These are phyloP conservation scores for Fraxinus latifolia DNA, from an alignment of 305 asterid species.

Conservation along the genomic window DNA sequence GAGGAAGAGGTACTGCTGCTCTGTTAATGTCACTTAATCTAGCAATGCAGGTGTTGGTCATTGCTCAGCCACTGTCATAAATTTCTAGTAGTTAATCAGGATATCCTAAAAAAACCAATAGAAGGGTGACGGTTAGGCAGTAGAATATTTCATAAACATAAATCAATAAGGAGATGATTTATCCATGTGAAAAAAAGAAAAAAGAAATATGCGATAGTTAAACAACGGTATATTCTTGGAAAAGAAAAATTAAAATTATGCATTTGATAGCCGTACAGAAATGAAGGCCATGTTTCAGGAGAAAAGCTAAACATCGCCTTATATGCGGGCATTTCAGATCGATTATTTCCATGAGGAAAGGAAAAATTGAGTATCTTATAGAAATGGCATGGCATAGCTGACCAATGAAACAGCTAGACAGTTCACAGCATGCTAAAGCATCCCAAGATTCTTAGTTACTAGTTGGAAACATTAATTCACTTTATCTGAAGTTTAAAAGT, in stretches of 20 bases:
- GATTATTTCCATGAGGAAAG: neutral
- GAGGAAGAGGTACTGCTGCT: slow-evolving; percentile 47
- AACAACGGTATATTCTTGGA: neutral
- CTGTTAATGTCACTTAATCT: slow-evolving; percentile 51
- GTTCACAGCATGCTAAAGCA: neutral
- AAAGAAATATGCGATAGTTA: neutral
- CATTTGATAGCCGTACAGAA: neutral
- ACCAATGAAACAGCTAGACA: neutral
- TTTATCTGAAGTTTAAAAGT: neutral
- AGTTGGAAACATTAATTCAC: neutral
- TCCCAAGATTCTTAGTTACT: neutral
- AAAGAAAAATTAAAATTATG: neutral
- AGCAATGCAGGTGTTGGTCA: slow-evolving; percentile 61
- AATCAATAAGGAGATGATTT: neutral
- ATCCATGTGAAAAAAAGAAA: neutral
- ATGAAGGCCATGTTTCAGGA: neutral
- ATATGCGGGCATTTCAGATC: neutral
- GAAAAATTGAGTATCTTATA: neutral
- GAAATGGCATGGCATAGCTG: neutral
- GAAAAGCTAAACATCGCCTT: neutral
- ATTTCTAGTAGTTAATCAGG: neutral
- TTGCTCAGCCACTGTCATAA: slow-evolving; percentile 20
- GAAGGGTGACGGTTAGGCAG: neutral
- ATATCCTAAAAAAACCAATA: slow-evolving; percentile 17
- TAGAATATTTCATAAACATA: neutral